Evolutionary conservation across 371 early-diverging fungal species (phyloP).

Genomic region (Lichtheimia hyalospora): DNA sequence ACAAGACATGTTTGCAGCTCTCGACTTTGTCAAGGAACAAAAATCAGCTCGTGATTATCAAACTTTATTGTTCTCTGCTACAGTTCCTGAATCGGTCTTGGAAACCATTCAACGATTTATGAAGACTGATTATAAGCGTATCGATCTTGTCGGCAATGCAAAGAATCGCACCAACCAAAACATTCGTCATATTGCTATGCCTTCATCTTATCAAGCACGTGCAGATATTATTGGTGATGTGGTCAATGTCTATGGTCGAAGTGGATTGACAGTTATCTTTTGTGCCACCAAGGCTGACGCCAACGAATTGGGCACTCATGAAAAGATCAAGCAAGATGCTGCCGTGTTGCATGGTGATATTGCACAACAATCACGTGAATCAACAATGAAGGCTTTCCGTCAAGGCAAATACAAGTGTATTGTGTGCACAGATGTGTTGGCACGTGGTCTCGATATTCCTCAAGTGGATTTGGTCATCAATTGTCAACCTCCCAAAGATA

Average conservation of each 20-base stretch:
- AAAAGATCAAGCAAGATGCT: slow-evolving; percentile 76
- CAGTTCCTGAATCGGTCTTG: slow-evolving; percentile 84
- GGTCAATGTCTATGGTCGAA: slow-evolving; percentile 77
- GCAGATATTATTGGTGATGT: slow-evolving; percentile 84
- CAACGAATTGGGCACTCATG: slow-evolving; percentile 82
- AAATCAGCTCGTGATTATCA: slow-evolving; percentile 74
- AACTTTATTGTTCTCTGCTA: slow-evolving; percentile 87
- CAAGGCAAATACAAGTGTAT: slow-evolving; percentile 85
- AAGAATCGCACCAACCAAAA: slow-evolving; percentile 77
- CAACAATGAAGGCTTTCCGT: slow-evolving; percentile 86
- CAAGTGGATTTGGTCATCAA: slow-evolving; percentile 97
- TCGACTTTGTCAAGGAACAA: slow-evolving; percentile 75
- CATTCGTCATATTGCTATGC: slow-evolving; percentile 81
- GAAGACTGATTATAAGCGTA: slow-evolving; percentile 77
- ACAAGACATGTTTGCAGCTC: slow-evolving; percentile 87
- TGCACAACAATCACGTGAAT: slow-evolving; percentile 85
- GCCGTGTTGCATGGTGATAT: slow-evolving; percentile 96
- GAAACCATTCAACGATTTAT: slow-evolving; percentile 83
- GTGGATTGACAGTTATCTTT: slow-evolving; percentile 89
- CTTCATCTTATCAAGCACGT: slow-evolving; percentile 75
- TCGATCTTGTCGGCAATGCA: slow-evolving; percentile 78
- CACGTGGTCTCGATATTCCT: slow-evolving; percentile 98
- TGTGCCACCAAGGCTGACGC: slow-evolving; percentile 91
- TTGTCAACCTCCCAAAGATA: slow-evolving; percentile 93
- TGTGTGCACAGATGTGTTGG: slow-evolving; percentile 93